Evolutionary conservation across 2,329 filamentous ascomycete genomes (phyloP), one percentile per base, ranked within the genome.

Genomic region (Neofusicoccum sp.): DNA sequence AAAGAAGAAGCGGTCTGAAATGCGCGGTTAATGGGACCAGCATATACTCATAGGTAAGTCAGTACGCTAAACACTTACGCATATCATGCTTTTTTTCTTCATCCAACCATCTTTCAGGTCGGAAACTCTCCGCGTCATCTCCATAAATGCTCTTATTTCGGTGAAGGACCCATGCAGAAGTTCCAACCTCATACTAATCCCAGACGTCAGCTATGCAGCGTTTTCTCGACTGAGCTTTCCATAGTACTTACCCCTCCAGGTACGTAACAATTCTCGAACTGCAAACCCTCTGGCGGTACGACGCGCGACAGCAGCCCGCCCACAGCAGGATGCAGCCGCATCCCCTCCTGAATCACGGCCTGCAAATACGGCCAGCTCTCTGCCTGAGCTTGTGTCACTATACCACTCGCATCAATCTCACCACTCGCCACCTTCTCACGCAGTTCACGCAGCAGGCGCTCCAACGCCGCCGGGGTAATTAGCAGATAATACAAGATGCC

Each of bases 51-150:
- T n/a, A n/a, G 16, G 36, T 6, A 12, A 37, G 6, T 37, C 12
- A 37, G 12, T 37, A 12, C 12, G 6, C 36, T 6, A 12, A 37
- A 6, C 12, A 11, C 43, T 28, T 28, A 45, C 43, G 16, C 43
- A 45, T 45, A 7, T 45, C 43, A 45, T 66, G 60, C 59, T 73
- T 72, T 48, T 68, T 60, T 11, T 64, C 63, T 22, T 68, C 73
- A 2, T 76, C 73, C 2, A 82, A 66, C 81, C 81, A 83, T 29
- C 81, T 69, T 61, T 82, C 80, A 0, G 81, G 80, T 22, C 69
- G 66, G 65, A 78, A 83, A 0, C 71, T 66, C 9, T 78, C 74
- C 0, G 77, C 72, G 56, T 80, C 74, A 1, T 69, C 31, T 0
- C 74, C 73, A 59, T 79, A 84, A 5, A 83, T 71, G 0, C 67